phyloP scores from a whole-genome alignment of 352 stramenopile species.

The Globisporangium spinosum region DNA sequence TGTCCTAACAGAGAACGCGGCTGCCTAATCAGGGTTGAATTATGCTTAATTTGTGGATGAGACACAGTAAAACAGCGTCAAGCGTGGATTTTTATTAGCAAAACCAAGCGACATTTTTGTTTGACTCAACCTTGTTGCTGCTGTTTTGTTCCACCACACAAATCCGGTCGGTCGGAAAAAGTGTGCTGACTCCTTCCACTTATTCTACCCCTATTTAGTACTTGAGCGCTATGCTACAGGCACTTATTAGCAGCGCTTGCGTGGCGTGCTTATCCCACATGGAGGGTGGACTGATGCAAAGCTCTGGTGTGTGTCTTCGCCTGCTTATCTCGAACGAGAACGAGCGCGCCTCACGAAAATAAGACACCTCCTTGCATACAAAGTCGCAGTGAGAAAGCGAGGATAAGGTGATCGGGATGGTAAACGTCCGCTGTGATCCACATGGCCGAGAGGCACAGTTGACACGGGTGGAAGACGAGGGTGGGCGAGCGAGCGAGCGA shows the following conservation, averaged over 20 bases:
- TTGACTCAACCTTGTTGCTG: neutral
- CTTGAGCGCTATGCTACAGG: neutral
- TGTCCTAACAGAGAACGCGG: neutral
- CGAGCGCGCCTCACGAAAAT: neutral
- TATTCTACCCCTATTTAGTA: neutral
- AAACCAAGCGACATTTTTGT: constrained; percentile 1
- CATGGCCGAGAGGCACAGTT: constrained; percentile 10
- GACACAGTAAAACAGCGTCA: neutral
- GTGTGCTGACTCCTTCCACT: neutral
- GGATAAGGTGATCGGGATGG: constrained; percentile 24
- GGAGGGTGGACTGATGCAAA: constrained; percentile 8
- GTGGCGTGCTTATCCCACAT: constrained; percentile 16
- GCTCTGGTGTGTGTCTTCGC: neutral
- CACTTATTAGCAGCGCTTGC: neutral
- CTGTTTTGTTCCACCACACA: neutral
- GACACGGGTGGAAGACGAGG: neutral
- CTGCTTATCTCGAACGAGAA: constrained; percentile 9
- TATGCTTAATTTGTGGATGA: neutral
- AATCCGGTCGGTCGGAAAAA: neutral
- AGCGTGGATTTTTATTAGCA: neutral
- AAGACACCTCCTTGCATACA: neutral
- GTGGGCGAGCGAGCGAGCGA: neutral
- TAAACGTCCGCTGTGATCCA: constrained; percentile 11
- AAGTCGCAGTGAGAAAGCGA: neutral
- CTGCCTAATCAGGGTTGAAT: neutral